These are phyloP conservation scores for Capronia epimyces DNA, from an alignment of 2,329 filamentous ascomycete genomes.

Conservation along the genomic window DNA sequence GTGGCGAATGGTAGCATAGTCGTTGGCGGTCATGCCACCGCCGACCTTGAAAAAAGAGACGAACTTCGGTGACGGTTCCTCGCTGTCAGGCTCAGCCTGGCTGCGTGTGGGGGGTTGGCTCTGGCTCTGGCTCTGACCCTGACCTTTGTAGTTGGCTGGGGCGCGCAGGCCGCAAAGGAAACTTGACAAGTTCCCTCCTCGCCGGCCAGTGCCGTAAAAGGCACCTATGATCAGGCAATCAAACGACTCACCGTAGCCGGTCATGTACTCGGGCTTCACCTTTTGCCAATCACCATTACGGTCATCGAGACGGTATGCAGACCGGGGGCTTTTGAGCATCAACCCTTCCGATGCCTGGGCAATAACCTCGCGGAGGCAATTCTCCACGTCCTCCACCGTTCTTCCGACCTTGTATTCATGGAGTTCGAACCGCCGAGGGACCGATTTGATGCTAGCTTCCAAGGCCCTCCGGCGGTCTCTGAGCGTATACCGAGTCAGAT, in stretches of 20 bases:
- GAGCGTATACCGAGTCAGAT: constrained; percentile 75
- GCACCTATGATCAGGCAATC: constrained; percentile 87
- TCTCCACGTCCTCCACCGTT: constrained; percentile 68
- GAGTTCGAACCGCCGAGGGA: constrained; percentile 74
- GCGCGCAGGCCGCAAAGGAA: constrained; percentile 86
- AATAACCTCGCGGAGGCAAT: constrained; percentile 72
- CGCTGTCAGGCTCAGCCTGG: constrained; percentile 5
- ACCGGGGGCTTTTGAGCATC: constrained; percentile 87
- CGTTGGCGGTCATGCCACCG: constrained; percentile 79
- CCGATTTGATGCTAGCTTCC: constrained; percentile 61
- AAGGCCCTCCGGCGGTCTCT: constrained; percentile 73
- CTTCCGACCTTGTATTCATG: constrained; percentile 65
- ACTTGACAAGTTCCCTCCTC: constrained; percentile 76
- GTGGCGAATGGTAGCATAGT: constrained; percentile 78
- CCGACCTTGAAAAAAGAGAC: constrained; percentile 96
- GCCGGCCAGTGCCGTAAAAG: constrained; percentile 81
- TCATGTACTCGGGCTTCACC: constrained; percentile 98
- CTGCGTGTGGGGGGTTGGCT: constrained; percentile 18
- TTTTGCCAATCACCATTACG: constrained; percentile 97
- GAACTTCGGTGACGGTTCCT: constrained; percentile 54
- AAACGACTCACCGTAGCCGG: constrained; percentile 86
- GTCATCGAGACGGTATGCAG: constrained; percentile 78
- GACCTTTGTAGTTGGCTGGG: constrained; percentile 45
- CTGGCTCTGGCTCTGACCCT: constrained; percentile 31
- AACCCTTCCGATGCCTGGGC: constrained; percentile 83